Evolutionary conservation across 2,329 filamentous ascomycete genomes (phyloP).

Genomic region (Aspergillus fructus): DNA sequence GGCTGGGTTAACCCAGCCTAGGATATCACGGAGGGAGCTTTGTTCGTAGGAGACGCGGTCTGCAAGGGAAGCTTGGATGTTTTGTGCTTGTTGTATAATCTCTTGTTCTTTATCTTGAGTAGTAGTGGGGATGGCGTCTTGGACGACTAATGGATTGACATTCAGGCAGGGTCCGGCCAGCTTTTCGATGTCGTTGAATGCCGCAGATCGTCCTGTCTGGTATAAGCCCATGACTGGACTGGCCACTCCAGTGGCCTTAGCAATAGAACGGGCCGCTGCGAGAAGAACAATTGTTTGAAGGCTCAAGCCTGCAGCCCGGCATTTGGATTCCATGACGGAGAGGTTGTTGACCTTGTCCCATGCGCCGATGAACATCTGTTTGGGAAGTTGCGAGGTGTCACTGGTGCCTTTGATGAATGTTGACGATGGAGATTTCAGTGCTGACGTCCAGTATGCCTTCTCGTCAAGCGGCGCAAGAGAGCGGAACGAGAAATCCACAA

Average conservation of each 20-base stretch:
- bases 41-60: slow-evolving; percentile 30
- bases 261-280: slow-evolving; percentile 27
- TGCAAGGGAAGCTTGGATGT: slow-evolving; percentile 25
- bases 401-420: slow-evolving; percentile 20
- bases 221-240: slow-evolving; percentile 32
- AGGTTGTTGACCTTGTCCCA: slow-evolving; percentile 26
- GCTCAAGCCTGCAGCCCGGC: slow-evolving; percentile 20
- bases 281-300: slow-evolving; percentile 31
- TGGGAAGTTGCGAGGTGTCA: neutral
- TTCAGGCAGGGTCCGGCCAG: slow-evolving; percentile 33
- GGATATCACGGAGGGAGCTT: slow-evolving; percentile 26
- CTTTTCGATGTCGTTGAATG: slow-evolving; percentile 25
- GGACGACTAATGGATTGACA: slow-evolving; percentile 27
- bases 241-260: slow-evolving; percentile 16
- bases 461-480: slow-evolving; percentile 19
- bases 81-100: slow-evolving; percentile 14
- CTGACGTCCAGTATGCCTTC: slow-evolving; percentile 25
- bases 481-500: slow-evolving; percentile 25
- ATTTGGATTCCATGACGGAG: slow-evolving; percentile 19
- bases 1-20: slow-evolving; percentile 17
- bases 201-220: slow-evolving; percentile 31
- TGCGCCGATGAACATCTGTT: slow-evolving; percentile 23
- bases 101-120: neutral
- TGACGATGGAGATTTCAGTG: slow-evolving; percentile 13
- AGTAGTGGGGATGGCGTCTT: slow-evolving; percentile 4